Conservation (phyloP, 441 rosid genomes). For the Gossypium davidsonii region DNA sequence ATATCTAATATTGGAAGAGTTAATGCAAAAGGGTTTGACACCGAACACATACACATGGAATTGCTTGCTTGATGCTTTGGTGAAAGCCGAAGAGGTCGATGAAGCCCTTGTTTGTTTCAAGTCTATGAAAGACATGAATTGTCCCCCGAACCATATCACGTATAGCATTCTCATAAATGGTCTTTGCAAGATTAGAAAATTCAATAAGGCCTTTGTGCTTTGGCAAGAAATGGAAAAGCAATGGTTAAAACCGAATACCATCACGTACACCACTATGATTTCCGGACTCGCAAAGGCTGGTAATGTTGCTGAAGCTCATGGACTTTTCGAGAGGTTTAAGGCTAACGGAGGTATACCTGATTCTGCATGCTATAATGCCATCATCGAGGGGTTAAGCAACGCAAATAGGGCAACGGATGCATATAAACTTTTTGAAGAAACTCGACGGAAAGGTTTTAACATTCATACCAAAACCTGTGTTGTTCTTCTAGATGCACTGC, state of each 20-base stretch:
- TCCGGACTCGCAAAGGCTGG: constrained; percentile 92
- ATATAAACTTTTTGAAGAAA: constrained; percentile 68
- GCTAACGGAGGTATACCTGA: constrained; percentile 64
- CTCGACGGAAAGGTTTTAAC: constrained; percentile 54
- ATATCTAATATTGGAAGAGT: constrained; percentile 82
- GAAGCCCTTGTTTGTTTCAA: constrained; percentile 86
- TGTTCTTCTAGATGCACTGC: constrained; percentile 78
- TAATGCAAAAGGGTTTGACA: constrained; percentile 82
- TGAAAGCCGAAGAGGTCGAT: constrained; percentile 77
- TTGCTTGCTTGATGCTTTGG: constrained; percentile 86
- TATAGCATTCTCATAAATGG: constrained; percentile 79
- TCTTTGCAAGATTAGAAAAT: constrained; percentile 77
- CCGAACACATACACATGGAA: constrained; percentile 84
- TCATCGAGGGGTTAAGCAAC: constrained; percentile 73
- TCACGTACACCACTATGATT: constrained; percentile 79
- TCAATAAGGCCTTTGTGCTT: constrained; percentile 87
- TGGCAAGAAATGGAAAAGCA: constrained; percentile 98
- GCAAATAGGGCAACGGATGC: constrained; percentile 73
- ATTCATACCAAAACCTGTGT: constrained; percentile 78
- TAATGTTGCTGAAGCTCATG: constrained; percentile 59
- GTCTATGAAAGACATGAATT: constrained; percentile 70
- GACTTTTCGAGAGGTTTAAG: constrained; percentile 65
- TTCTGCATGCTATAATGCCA: constrained; percentile 68
- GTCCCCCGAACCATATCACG: constrained; percentile 67
- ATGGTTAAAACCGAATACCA: constrained; percentile 58